A percentile compares a stretch with the other conserved stretches of the same genome.
phyloP scores from a whole-genome alignment of 148 eudicot species.

The Vaccinium vitisidaea region DNA sequence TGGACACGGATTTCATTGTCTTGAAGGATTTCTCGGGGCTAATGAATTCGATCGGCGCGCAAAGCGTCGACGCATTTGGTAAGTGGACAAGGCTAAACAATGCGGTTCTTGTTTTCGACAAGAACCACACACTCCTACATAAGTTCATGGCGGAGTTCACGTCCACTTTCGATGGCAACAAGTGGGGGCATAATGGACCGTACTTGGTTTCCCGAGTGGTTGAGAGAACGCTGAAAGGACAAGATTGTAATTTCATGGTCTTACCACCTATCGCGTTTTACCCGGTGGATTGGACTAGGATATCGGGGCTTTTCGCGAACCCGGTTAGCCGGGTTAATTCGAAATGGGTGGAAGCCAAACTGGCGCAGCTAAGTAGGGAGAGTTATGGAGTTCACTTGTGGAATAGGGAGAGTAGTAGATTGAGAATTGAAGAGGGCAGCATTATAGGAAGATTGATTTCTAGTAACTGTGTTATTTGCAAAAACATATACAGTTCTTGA shows the following conservation, averaged over 20 bases:
- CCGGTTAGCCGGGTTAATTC: constrained; percentile 21
- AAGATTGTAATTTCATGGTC: constrained; percentile 34
- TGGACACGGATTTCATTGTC: constrained; percentile 64
- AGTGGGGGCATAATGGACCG: constrained; percentile 85
- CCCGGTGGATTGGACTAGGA: constrained; percentile 53
- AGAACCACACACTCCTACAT: constrained; percentile 48
- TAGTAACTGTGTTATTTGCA: constrained; percentile 54
- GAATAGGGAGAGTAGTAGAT: constrained; percentile 49
- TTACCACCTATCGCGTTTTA: constrained; percentile 62
- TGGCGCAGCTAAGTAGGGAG: constrained; percentile 24
- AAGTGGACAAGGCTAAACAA: constrained; percentile 63
- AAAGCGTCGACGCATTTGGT: constrained; percentile 31
- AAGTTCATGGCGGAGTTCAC: constrained; percentile 70
- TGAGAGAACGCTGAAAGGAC: not conserved
- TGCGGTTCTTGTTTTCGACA: constrained; percentile 69
- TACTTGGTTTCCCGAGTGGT: constrained; percentile 64
- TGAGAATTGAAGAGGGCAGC: constrained; percentile 61
- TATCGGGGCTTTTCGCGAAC: constrained; percentile 29
- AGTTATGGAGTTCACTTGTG: constrained; percentile 73
- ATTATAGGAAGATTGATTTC: constrained; percentile 48
- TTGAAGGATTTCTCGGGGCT: constrained; percentile 45
- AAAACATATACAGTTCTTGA: constrained; percentile 25
- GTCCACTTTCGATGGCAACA: constrained; percentile 50
- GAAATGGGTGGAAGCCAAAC: constrained; percentile 41
- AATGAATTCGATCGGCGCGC: constrained; percentile 64